phyloP scores from a whole-genome alignment of 176 grass and related monocot species.

The Puccinellia tenuiflora region DNA sequence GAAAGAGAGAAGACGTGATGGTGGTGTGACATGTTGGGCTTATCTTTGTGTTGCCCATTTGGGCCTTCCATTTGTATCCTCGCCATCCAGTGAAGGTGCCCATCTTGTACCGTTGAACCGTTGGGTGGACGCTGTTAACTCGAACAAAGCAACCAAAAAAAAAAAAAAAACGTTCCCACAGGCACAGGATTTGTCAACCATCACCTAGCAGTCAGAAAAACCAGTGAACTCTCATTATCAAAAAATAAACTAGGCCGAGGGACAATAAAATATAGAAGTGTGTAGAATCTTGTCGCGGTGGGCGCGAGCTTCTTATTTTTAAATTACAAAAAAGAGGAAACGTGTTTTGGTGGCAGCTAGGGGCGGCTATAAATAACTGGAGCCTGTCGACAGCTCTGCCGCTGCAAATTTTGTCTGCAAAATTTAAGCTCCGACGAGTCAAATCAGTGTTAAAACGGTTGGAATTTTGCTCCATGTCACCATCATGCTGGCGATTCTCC shows the following conservation, averaged over 20 bases:
- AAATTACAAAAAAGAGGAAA: background rate
- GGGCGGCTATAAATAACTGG: background rate
- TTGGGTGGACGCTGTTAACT: background rate
- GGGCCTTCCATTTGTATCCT: conserved; percentile 27
- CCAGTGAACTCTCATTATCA: background rate
- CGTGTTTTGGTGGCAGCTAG: background rate
- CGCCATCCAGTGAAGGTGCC: background rate
- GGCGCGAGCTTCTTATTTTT: background rate
- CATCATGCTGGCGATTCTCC: conserved; percentile 30
- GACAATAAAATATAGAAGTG: background rate
- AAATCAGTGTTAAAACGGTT: background rate
- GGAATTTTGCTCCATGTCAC: conserved; percentile 22
- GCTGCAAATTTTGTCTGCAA: background rate
- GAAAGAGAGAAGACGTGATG: conserved; percentile 33
- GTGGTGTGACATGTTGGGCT: conserved; percentile 43
- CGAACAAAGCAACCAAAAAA: background rate
- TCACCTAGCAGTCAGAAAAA: background rate
- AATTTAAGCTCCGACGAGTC: background rate
- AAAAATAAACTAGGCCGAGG: background rate
- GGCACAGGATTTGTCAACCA: background rate
- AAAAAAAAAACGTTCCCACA: background rate
- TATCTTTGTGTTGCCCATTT: conserved; percentile 31
- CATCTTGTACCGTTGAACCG: background rate
- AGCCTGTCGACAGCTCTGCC: background rate
- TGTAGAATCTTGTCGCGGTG: no score